Base-by-base conservation (phyloP, 306 rosid species). In the Sindora glabra region DNA sequence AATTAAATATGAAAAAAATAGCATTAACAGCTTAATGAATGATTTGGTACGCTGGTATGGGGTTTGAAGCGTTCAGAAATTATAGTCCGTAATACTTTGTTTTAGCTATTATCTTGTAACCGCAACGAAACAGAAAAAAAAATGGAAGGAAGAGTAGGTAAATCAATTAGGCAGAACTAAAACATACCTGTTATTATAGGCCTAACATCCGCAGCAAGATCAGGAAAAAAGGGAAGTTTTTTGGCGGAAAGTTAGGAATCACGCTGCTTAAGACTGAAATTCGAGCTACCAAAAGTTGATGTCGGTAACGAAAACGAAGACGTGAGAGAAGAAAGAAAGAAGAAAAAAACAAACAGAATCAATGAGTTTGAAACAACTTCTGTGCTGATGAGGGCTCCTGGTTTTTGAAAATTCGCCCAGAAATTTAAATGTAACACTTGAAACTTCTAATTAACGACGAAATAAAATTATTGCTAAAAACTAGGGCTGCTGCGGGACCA, bases 131-230 rank as follows among this genome's bases (percentile, higher is more conserved):
- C 44, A 54, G 56, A n/a, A n/a, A n/a, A n/a, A n/a, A 58, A 57
- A 15, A 0, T 8, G 14, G 15, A 44, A 22, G 10, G n/a, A 50
- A 22, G 6, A 42, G 11, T 8, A 29, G 10, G 3, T 16, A n/a
- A n/a, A 64, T 16, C 11, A 32, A 58, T 17, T 16, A 9, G 41
- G 58, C 25, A 63, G n/a, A 41, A 34, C 16, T 8, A 60, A 60
- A 73, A 52, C 56, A 52, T 26, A 81, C 86, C 81, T 47, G 66
- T n/a, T n/a, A n/a, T 51, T 55, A 30, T 5, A 13, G 51, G 53
- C 69, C 63, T 10, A 65, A 49, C 8, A 48, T 4, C 41, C 40
- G 76, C 44, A 66, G 75, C 71, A 80, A 83, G 95, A 86, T 86
- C 95, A 74, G 79, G 49, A 51, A 48, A 29, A 32, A 65, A 2